Evolutionary conservation across 495 filamentous ascomycete genomes (phyloP).

Genomic region (Talaromyces borbonicus): DNA sequence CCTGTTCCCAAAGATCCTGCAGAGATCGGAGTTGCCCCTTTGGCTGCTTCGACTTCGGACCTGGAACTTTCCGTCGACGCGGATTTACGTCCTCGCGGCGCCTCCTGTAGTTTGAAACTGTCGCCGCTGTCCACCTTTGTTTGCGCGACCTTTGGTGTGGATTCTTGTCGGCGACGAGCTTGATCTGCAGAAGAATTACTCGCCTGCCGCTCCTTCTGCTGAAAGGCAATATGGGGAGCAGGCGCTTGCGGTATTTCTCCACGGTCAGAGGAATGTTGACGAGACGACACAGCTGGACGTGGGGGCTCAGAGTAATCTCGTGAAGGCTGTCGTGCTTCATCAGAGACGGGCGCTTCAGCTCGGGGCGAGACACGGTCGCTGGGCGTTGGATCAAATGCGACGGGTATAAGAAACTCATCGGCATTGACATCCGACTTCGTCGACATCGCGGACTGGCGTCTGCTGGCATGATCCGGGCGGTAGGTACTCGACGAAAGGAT

Average conservation of each 20-base stretch:
- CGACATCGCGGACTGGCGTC: conserved; percentile 57
- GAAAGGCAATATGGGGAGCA: conserved; percentile 84
- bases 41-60: conserved; percentile 33
- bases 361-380: conserved; percentile 47
- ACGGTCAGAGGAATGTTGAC: conserved; percentile 15
- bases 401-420: conserved; percentile 81
- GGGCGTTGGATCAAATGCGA: conserved; percentile 78
- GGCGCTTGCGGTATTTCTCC: conserved; percentile 25
- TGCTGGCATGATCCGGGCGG: conserved; percentile 43
- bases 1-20: conserved; percentile 22
- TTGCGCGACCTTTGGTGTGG: conserved; percentile 5
- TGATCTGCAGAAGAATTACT: conserved; percentile 22
- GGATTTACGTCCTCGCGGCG: conserved; percentile 56
- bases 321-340: conserved; percentile 11
- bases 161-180: conserved; percentile 32
- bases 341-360: conserved; percentile 18
- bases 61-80: conserved; percentile 56
- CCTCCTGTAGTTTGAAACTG: conserved; percentile 67
- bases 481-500: conserved; percentile 69
- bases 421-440: conserved; percentile 49
- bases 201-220: conserved; percentile 67
- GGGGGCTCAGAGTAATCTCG: conserved; percentile 41
- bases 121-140: conserved; percentile 22
- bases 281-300: conserved; percentile 24
- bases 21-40: conserved; percentile 25